phyloP scores from a whole-genome alignment of 192 early-diverging fungal species.

The Chytriomyces sp. region DNA sequence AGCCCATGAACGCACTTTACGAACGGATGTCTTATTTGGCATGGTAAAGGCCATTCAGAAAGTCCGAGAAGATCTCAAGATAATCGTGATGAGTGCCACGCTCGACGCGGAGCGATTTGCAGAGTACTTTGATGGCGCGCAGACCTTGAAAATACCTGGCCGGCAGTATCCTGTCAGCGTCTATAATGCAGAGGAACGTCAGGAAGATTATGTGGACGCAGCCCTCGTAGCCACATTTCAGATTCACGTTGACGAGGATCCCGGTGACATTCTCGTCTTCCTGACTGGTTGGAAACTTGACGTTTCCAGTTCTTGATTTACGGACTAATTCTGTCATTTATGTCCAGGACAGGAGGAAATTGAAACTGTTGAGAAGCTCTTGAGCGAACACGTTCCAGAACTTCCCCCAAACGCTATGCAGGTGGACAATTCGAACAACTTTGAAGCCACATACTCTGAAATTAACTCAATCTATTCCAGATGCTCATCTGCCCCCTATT shows the following conservation, averaged over 20 bases:
- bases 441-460: too few relatives aligned
- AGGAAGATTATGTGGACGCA: conserved; percentile 90
- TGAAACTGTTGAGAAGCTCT: conserved; percentile 82
- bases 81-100: conserved; percentile 96
- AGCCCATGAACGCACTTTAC: conserved; percentile 95
- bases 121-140: conserved; percentile 86
- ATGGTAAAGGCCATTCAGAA: conserved; percentile 89
- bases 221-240: conserved; percentile 85
- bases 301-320: background rate
- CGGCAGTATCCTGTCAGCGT: conserved; percentile 87
- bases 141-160: conserved; percentile 86
- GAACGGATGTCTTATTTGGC: conserved; percentile 95
- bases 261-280: conserved; percentile 93
- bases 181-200: conserved; percentile 75
- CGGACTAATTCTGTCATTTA: background rate
- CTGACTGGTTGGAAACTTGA: conserved; percentile 65
- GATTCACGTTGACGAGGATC: conserved; percentile 81
- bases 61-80: conserved; percentile 74
- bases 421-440: conserved; percentile 11
- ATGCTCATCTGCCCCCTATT: conserved; percentile 88
- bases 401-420: conserved; percentile 53
- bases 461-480: too few relatives aligned
- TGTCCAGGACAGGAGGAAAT: conserved; percentile 85
- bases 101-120: conserved; percentile 92
- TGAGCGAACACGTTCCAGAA: conserved; percentile 69